Conservation (phyloP, 306 rosid species). For the Cercis canadensis region DNA sequence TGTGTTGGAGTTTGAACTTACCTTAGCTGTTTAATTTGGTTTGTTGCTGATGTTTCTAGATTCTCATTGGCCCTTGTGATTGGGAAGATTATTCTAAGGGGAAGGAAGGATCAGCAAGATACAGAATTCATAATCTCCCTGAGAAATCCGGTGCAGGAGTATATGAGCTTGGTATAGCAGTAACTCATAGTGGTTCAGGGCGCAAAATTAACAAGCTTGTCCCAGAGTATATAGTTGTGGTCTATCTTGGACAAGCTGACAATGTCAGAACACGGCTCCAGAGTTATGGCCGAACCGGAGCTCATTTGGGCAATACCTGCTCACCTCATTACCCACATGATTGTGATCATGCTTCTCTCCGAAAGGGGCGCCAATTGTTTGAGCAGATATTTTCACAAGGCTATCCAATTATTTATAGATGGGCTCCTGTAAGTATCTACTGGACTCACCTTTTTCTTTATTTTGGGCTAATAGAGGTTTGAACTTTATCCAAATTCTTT, state of each 20-base stretch:
- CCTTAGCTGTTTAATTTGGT: too few species aligned
- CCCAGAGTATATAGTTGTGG: constrained; percentile 52
- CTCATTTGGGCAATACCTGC: constrained; percentile 61
- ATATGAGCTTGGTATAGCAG: constrained; percentile 79
- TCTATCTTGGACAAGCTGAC: constrained; percentile 79
- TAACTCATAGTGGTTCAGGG: constrained; percentile 44
- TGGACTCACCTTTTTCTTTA: too few species aligned
- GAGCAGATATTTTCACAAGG: constrained; percentile 59
- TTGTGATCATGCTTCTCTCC: constrained; percentile 30
- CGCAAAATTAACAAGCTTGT: constrained; percentile 59
- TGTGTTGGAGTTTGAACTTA: not conserved
- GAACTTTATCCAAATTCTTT: too few species aligned
- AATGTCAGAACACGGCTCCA: constrained; percentile 76
- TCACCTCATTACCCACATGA: constrained; percentile 16
- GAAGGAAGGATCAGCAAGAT: constrained; percentile 71
- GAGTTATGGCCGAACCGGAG: constrained; percentile 73
- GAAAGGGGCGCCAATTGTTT: constrained; percentile 62
- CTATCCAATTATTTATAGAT: constrained; percentile 74
- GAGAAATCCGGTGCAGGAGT: constrained; percentile 60
- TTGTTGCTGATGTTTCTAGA: constrained; percentile 45
- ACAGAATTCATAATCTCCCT: constrained; percentile 78
- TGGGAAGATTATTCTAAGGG: constrained; percentile 77
- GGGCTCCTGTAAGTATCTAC: constrained; percentile 80
- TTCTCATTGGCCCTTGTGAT: constrained; percentile 80
- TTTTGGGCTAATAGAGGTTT: not conserved